Evolutionary conservation across 116 monocot genomes (phyloP), one percentile per base, ranked within the genome.

Genomic region (Zostera marina): DNA sequence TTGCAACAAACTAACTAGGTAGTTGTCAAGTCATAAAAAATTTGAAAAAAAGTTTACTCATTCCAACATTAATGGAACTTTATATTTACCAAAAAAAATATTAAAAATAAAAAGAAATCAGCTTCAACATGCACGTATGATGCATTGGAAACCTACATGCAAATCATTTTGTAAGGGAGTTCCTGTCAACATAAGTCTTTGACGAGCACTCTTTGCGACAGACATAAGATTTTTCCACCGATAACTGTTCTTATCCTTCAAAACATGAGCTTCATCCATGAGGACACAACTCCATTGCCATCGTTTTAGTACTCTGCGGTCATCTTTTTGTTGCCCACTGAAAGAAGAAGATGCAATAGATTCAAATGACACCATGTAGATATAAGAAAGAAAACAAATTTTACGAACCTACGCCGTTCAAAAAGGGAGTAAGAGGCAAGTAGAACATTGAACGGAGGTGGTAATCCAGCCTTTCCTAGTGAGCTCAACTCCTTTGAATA

Each of bases 161-260:
- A 96, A 78, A 68, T 85, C 89, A 72, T 96, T 96, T 69, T 96
- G 96, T 66, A 96, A 89, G 11, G 96, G 96, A 25, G 96, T 96
- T 64, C 96, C 96, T n/a, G 96, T 96, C 74, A 96, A 65, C 96
- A 96, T 82, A 17, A 96, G 63, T 4, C 96, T 79, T 26, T 96
- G 96, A 11, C 76, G 73, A 22, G 89, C 89, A 77, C 64, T 59
- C 78, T 88, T 67, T 54, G 89, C 85, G 58, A 89, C 74, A 45
- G 82, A 70, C 88, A 82, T 96, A 32, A 96, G 68, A 53, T 84
- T 88, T 74, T 75, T 96, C 96, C 96, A 89, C 6, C 96, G 85
- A 68, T 67, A 82, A 70, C 96, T 96, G 10, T 63, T 78, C 65
- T 82, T 96, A 70, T 96, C 96, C 75, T 96, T 96, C 61, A 96